Evolutionary conservation across 495 filamentous ascomycete species (phyloP).

Genomic region (Pyronema domesticum): DNA sequence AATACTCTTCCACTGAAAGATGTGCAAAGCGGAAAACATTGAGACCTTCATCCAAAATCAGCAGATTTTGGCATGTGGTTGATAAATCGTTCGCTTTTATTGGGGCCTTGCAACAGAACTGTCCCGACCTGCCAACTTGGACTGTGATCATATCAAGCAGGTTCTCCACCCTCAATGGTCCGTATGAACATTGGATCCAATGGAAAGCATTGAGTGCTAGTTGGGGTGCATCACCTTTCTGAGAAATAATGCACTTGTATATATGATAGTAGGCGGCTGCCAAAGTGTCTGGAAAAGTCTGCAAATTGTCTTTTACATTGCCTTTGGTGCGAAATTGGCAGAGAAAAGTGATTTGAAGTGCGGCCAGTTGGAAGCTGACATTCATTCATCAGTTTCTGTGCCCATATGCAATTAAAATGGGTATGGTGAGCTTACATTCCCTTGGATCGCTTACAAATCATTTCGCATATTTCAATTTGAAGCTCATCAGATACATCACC

Average conservation of each 20-base stretch:
- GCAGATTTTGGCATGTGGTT: too few relatives aligned
- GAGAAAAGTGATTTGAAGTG: background rate
- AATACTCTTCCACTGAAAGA: conserved; percentile 22
- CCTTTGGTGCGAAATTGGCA: too few relatives aligned
- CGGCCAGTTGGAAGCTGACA: conserved; percentile 1
- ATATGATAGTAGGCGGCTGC: background rate
- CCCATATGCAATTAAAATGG: too few relatives aligned
- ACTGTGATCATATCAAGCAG: conserved; percentile 1
- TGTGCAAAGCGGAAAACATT: too few relatives aligned
- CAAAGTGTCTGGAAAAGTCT: conserved; percentile 1
- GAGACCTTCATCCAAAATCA: too few relatives aligned
- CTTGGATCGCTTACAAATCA: too few relatives aligned
- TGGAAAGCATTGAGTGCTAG: conserved; percentile 3
- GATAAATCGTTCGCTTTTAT: too few relatives aligned
- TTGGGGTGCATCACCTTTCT: background rate
- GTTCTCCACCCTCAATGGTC: background rate
- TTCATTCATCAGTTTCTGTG: too few relatives aligned
- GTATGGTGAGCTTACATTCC: too few relatives aligned
- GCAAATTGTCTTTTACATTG: too few relatives aligned
- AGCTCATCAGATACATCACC: too few relatives aligned
- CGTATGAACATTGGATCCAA: conserved; percentile 4
- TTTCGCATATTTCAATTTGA: too few relatives aligned
- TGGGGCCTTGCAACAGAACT: conserved; percentile 3
- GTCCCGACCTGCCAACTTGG: background rate
- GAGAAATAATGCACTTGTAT: background rate